Percentiles rank a stretch among this genome's conserved stretches.
Evolutionary conservation across 192 early-diverging fungal species (phyloP).

Genomic region (Podila clonocystis): DNA sequence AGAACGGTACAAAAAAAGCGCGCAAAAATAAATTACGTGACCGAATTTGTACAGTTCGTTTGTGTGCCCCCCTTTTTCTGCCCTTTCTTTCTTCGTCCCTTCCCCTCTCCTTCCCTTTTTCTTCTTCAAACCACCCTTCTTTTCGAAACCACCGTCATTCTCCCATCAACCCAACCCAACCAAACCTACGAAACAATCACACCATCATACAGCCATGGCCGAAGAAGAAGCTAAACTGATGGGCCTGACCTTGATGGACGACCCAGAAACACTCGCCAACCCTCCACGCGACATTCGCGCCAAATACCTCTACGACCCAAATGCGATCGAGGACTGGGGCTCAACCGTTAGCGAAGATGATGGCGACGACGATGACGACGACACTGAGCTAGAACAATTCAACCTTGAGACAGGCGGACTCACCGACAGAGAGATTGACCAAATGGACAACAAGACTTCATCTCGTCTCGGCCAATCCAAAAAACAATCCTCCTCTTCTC

Average conservation of each 20-base stretch:
- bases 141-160: background rate
- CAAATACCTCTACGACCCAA: slow-evolving; percentile 21
- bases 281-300: slow-evolving; percentile 14
- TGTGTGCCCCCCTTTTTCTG: background rate
- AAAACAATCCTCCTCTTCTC: background rate
- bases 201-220: slow-evolving; percentile 13
- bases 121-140: background rate
- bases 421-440: slow-evolving; percentile 27
- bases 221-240: slow-evolving; percentile 43
- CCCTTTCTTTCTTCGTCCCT: background rate
- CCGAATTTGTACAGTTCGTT: background rate
- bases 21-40: too few species aligned
- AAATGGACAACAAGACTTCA: slow-evolving; percentile 35
- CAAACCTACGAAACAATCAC: background rate
- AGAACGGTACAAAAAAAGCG: too few species aligned
- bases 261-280: slow-evolving; percentile 29
- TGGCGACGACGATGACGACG: background rate
- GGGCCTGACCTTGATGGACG: slow-evolving; percentile 29
- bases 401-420: slow-evolving; percentile 34
- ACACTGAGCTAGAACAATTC: slow-evolving; percentile 9
- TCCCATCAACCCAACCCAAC: background rate
- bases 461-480: slow-evolving; percentile 14
- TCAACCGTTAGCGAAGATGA: slow-evolving; percentile 22
- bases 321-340: slow-evolving; percentile 24
- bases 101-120: background rate